A percentile compares a stretch with the other conserved stretches of the same genome.
Conservation (phyloP, 2,329 filamentous ascomycete species). For the Talaromyces pinophilus region DNA sequence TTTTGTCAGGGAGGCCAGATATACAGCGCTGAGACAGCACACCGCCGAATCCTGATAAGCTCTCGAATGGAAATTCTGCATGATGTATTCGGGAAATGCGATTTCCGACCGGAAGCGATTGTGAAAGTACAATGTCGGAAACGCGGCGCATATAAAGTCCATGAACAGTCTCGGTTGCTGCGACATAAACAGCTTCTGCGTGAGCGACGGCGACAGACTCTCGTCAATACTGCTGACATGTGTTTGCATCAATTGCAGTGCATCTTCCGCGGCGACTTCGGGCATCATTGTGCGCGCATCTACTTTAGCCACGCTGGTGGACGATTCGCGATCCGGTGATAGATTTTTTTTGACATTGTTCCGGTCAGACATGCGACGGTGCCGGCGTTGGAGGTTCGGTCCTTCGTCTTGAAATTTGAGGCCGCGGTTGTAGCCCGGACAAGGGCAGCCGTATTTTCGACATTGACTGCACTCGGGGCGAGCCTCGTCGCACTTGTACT, state of each 20-base stretch:
- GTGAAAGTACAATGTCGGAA: slow-evolving; percentile 34
- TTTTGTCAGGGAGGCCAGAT: slow-evolving; percentile 29
- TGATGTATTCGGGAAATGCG: slow-evolving; percentile 35
- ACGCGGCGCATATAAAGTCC: slow-evolving; percentile 32
- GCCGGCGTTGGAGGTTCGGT: slow-evolving; percentile 32
- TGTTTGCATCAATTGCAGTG: slow-evolving; percentile 21
- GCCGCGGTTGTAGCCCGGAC: slow-evolving; percentile 30
- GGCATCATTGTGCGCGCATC: slow-evolving; percentile 5
- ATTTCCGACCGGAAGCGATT: slow-evolving; percentile 32
- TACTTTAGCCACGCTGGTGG: slow-evolving; percentile 2
- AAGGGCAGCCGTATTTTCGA: slow-evolving; percentile 31
- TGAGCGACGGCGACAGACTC: slow-evolving; percentile 32
- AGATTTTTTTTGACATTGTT: slow-evolving; percentile 12
- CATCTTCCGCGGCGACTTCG: slow-evolving; percentile 22
- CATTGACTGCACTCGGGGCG: slow-evolving; percentile 36
- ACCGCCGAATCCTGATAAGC: slow-evolving; percentile 27
- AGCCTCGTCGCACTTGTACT: slow-evolving; percentile 33
- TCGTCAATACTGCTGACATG: slow-evolving; percentile 28
- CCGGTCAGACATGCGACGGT: slow-evolving; percentile 21
- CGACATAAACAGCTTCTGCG: slow-evolving; percentile 29
- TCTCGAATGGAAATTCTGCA: slow-evolving; percentile 24
- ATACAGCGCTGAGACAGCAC: slow-evolving; percentile 32
- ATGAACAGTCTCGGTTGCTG: slow-evolving; percentile 34
- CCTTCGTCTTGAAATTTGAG: slow-evolving; percentile 38
- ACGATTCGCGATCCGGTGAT: slow-evolving; percentile 5